A percentile compares a stretch with the other conserved stretches of the same genome.
Conservation (phyloP, 2,329 filamentous ascomycete species). For the Coleophoma eucalyptorum region DNA sequence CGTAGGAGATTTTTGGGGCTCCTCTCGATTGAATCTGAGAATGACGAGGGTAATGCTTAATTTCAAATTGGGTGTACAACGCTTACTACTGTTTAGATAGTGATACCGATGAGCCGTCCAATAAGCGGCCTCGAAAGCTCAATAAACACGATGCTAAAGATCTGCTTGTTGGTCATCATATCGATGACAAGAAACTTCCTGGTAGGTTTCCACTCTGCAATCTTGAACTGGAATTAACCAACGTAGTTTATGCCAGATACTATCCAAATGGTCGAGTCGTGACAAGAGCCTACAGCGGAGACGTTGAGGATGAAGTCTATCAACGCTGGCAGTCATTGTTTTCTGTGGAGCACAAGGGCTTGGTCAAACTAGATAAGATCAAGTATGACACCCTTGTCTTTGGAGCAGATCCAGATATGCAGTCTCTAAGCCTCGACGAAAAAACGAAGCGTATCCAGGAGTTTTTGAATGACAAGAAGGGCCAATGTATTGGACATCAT, state of each 20-base stretch:
- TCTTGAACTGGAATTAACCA: not conserved
- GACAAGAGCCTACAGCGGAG: not conserved
- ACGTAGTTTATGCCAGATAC: not conserved
- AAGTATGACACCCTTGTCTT: not conserved
- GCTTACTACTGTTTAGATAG: not conserved
- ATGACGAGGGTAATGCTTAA: not conserved
- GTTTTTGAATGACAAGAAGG: not conserved
- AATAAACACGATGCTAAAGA: not conserved
- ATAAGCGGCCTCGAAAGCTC: not conserved
- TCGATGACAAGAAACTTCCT: not conserved
- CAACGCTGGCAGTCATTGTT: not conserved
- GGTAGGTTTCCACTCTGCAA: not conserved
- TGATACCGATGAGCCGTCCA: not conserved
- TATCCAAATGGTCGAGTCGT: not conserved
- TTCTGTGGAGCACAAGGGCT: not conserved
- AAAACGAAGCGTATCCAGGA: not conserved
- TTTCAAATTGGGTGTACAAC: not conserved
- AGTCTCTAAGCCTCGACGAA: not conserved
- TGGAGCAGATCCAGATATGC: not conserved
- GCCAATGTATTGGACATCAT: not conserved
- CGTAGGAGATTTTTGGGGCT: not conserved
- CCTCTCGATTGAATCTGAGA: not conserved
- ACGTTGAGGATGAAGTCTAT: not conserved
- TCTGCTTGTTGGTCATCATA: not conserved
- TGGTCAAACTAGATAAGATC: not conserved